These are phyloP conservation scores for Camellia sinensis DNA, from an alignment of 148 eudicot genomes.

Conservation along the genomic window DNA sequence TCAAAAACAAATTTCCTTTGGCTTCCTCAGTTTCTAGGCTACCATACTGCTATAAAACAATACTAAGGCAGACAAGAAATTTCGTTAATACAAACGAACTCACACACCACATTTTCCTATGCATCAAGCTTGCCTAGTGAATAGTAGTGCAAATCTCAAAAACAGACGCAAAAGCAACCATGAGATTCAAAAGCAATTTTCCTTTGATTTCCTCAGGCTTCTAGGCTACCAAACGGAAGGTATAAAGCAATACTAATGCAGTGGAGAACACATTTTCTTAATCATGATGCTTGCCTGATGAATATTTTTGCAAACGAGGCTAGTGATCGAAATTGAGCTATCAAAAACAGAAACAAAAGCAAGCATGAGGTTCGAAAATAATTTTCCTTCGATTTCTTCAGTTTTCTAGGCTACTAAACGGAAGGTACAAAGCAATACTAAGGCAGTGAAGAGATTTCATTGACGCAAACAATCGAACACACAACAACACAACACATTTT, in stretches of 20 bases:
- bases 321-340: neutral
- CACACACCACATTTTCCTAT: neutral
- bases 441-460: too few relatives aligned
- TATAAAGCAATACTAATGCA: neutral
- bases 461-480: neutral
- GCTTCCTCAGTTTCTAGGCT: neutral
- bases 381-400: neutral
- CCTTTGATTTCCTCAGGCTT: neutral
- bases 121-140: slow-evolving; percentile 7
- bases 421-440: neutral
- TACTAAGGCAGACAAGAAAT: too few relatives aligned
- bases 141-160: neutral
- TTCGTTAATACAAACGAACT: too few relatives aligned
- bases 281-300: slow-evolving; percentile 1
- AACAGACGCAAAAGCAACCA: too few relatives aligned
- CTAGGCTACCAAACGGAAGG: neutral
- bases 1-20: neutral
- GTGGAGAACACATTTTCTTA: neutral
- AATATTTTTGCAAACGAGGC: neutral
- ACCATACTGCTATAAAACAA: neutral
- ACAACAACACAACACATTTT: neutral
- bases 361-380: too few relatives aligned
- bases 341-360: too few relatives aligned
- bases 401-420: slow-evolving; percentile 1
- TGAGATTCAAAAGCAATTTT: neutral